These are phyloP conservation scores for Cercospora zeina DNA, from an alignment of 2,329 filamentous ascomycete genomes.

Conservation along the genomic window DNA sequence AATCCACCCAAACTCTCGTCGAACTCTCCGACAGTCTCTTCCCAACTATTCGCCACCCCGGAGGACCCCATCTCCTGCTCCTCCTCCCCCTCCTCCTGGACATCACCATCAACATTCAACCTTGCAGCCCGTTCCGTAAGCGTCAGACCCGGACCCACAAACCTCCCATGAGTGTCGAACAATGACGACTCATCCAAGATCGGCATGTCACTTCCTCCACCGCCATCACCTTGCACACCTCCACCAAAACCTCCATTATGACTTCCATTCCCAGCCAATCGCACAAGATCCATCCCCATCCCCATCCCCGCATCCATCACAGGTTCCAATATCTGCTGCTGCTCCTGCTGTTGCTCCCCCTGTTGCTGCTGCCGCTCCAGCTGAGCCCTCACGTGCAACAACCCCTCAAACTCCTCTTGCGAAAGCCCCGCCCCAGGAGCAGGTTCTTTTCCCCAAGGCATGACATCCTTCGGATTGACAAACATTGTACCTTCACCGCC, in stretches of 20 bases:
- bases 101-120: too few species aligned
- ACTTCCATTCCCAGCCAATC: not conserved
- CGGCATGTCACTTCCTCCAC: not conserved
- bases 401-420: not conserved
- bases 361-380: too few species aligned
- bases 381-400: not conserved
- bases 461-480: constrained; percentile 6
- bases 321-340: not conserved
- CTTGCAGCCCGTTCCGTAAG: too few species aligned
- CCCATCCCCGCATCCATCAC: not conserved
- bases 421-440: not conserved
- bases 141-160: not conserved
- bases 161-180: not conserved
- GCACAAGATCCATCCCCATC: not conserved
- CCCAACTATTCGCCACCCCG: too few species aligned
- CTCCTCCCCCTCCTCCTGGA: too few species aligned
- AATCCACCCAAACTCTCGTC: constrained; percentile 4
- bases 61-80: too few species aligned
- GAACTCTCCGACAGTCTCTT: not conserved
- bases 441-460: constrained; percentile 4
- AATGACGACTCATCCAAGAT: not conserved
- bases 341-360: too few species aligned
- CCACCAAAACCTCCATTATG: not conserved
- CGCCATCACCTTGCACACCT: not conserved
- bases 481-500: too few species aligned